These are phyloP conservation scores for Elongisporangium senticosum DNA, from an alignment of 352 stramenopile species.

Conservation along the genomic window DNA sequence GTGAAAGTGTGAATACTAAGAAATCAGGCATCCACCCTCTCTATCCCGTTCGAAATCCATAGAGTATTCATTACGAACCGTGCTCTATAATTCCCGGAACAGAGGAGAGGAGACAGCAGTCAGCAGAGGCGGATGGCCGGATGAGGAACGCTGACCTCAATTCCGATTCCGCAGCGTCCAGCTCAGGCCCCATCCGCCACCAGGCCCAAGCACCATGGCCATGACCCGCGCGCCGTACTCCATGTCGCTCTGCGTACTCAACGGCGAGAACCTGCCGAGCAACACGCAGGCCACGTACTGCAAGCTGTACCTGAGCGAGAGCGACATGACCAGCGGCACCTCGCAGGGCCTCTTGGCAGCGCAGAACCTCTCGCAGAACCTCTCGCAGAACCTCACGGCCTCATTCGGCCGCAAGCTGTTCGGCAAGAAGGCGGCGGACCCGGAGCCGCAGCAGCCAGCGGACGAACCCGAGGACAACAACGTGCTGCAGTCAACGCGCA, in stretches of 20 bases:
- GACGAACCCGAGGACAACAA: neutral
- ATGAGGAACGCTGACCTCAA: neutral
- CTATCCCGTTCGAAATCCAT: neutral
- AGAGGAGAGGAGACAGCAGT: neutral
- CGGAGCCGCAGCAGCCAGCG: conserved; percentile 8
- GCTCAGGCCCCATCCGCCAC: neutral
- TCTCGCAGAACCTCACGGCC: conserved; percentile 13
- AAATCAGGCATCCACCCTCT: neutral
- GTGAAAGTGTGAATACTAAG: too few relatives aligned
- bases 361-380: conserved; percentile 3
- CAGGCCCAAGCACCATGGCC: neutral
- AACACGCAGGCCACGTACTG: conserved; percentile 50
- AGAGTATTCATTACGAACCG: neutral
- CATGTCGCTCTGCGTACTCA: conserved; percentile 65
- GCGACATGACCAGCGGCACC: conserved; percentile 35
- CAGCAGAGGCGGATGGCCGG: neutral
- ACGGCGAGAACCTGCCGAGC: conserved; percentile 34
- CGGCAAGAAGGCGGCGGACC: conserved; percentile 9
- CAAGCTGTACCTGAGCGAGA: conserved; percentile 62
- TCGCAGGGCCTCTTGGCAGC: conserved; percentile 16
- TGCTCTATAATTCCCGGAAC: neutral
- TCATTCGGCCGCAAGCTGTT: conserved; percentile 34
- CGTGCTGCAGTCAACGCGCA: conserved; percentile 36
- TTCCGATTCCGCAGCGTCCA: neutral
- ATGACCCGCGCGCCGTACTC: conserved; percentile 10